A percentile compares a stretch with the other conserved stretches of the same genome.
Conservation (phyloP, 2,329 filamentous ascomycete species). For the Aspergillus sclerotialis region DNA sequence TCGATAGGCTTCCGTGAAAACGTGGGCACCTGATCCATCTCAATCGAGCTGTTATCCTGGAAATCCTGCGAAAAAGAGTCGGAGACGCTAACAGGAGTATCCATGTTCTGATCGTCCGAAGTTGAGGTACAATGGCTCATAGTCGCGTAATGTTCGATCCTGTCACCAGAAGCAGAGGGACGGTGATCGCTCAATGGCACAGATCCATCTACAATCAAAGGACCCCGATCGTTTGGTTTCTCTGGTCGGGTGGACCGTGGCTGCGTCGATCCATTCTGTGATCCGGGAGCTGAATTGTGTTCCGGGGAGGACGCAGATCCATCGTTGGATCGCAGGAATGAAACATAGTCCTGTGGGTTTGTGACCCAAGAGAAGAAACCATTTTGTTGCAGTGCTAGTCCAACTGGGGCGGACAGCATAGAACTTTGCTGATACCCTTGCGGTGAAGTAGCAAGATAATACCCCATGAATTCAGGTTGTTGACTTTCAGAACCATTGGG, state of each 20-base stretch:
- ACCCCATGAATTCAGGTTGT: conserved; percentile 39
- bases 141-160: conserved; percentile 28
- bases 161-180: conserved; percentile 24
- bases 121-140: conserved; percentile 35
- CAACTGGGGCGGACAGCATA: conserved; percentile 30
- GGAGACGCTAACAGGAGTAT: conserved; percentile 31
- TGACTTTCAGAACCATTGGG: conserved; percentile 31
- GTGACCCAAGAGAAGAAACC: conserved; percentile 26
- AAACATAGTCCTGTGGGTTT: conserved; percentile 28
- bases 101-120: conserved; percentile 31
- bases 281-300: conserved; percentile 13
- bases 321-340: conserved; percentile 19
- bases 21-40: conserved; percentile 24
- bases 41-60: conserved; percentile 29
- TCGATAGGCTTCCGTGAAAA: conserved; percentile 22
- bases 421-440: conserved; percentile 35
- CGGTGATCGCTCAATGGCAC: conserved; percentile 33
- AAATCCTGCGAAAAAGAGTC: conserved; percentile 33
- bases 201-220: conserved; percentile 43
- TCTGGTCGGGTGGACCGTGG: conserved; percentile 19
- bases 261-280: conserved; percentile 14
- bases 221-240: conserved; percentile 29
- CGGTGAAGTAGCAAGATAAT: conserved; percentile 39
- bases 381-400: conserved; percentile 33
- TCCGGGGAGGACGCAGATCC: conserved; percentile 16